Conservation (phyloP, 768 basidiomycete species). For the Hysterangium stoloniferum region DNA sequence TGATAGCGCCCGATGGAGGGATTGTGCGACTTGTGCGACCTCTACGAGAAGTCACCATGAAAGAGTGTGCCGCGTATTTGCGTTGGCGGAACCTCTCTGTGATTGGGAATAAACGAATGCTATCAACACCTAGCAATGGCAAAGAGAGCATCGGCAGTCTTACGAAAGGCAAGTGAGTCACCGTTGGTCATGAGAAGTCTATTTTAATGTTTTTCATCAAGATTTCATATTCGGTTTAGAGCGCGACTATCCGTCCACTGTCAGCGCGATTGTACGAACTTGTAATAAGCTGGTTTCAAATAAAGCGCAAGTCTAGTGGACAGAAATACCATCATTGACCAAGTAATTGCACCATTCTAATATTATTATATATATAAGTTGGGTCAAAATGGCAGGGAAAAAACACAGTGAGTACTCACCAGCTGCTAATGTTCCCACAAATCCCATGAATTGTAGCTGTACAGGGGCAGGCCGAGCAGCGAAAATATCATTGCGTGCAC, state of each 20-base stretch:
- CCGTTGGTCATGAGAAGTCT: not conserved
- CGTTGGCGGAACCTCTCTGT: constrained; percentile 61
- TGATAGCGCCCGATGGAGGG: constrained; percentile 31
- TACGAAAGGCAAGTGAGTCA: constrained; percentile 51
- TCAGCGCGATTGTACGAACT: constrained; percentile 75
- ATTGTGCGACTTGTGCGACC: constrained; percentile 54
- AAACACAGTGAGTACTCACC: constrained; percentile 17
- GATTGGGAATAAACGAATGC: constrained; percentile 35
- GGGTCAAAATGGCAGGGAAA: too few species aligned
- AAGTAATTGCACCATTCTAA: constrained; percentile 43
- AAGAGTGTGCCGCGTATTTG: constrained; percentile 71
- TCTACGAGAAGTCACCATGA: constrained; percentile 64
- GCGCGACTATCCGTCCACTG: constrained; percentile 78
- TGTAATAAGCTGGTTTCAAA: constrained; percentile 73
- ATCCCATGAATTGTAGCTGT: constrained; percentile 44
- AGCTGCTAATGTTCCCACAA: constrained; percentile 39
- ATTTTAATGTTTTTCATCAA: constrained; percentile 25
- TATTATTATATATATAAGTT: not conserved
- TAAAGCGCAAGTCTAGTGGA: constrained; percentile 31
- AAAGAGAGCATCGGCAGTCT: constrained; percentile 55
- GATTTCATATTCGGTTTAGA: constrained; percentile 79
- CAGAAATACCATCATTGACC: constrained; percentile 37
- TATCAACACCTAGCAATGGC: constrained; percentile 26
- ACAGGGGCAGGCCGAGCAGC: constrained; percentile 41
- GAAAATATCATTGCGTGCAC: constrained; percentile 44